Evolutionary conservation across 75 land plant genomes (phyloP), one percentile per base, ranked within the genome.

Genomic region (Ceratopteris richardii): DNA sequence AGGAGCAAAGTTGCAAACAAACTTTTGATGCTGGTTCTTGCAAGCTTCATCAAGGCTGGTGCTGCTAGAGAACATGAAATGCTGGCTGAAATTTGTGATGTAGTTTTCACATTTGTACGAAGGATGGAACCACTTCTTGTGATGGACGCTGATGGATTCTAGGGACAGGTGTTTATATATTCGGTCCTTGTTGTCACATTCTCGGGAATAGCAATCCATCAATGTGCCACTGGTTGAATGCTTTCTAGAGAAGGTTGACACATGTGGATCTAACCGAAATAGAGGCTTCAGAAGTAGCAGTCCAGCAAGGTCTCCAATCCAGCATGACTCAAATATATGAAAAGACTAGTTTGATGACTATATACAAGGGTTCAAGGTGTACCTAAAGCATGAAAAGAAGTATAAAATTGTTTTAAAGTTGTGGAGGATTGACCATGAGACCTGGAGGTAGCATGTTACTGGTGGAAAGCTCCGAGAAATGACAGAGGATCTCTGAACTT

Each of bases 1-100:
- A 77, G 98, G 98, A 44, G n/a, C n/a, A n/a, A n/a, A n/a, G n/a
- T n/a, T n/a, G 98, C 96, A 60, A 94, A 94, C 62, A 94, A 94
- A 66, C 96, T 94, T 68, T 64, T 94, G 27, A 94, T 94, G 98
- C 81, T 94, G 88, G 98, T 94, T 40, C 72, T 94, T 76, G 98
- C 98, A 58, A 96, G 96, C 14, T 96, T 94, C 4, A 94, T 94
- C 27, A 94, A 94, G 66, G 98, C 98, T 61, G 98, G 98, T 44
- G 98, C 98, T 62, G 86, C 90, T 29, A 72, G 98, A 53, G 98
- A 94, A 71, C 98, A 94, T 79, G 98, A 94, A 56, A 94, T 94
- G 81, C 78, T 94, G 41, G 96, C 98, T 40, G 98, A 94, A 79
- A 94, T 94, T 55, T 80, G 96, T 60, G 87, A 81, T 65, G 81